Percentiles rank a stretch among this genome's conserved stretches.
Conservation (phyloP, 148 eudicot genomes). For the Heliosperma pusillum region DNA sequence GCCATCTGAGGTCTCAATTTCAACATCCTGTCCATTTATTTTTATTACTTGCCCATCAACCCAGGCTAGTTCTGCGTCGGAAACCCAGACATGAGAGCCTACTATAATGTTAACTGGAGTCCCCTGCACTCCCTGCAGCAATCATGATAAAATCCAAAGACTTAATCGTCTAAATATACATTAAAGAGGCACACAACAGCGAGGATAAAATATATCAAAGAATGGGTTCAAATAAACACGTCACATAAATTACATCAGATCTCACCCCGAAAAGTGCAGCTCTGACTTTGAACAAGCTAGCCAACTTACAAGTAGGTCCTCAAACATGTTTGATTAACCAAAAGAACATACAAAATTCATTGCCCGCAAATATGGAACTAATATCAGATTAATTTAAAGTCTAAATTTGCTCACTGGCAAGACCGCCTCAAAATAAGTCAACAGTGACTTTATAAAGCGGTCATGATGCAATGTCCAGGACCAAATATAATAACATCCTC, state of each 20-base stretch:
- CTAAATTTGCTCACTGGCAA: background rate
- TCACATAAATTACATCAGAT: background rate
- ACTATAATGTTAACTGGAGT: conserved; percentile 75
- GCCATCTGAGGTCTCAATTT: conserved; percentile 59
- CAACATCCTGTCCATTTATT: conserved; percentile 56
- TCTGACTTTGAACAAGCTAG: background rate
- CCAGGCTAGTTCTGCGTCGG: conserved; percentile 72
- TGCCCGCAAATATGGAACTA: background rate
- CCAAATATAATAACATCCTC: background rate
- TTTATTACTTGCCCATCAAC: conserved; percentile 63
- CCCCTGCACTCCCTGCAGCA: conserved; percentile 83
- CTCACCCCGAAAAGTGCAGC: background rate
- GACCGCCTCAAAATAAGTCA: background rate
- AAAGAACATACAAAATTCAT: background rate
- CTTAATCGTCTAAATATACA: background rate
- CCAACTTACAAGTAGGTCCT: background rate
- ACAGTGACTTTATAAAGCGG: background rate
- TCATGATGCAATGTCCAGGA: background rate
- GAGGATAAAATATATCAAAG: background rate
- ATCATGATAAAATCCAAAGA: background rate
- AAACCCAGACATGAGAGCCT: conserved; percentile 91
- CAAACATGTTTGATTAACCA: background rate
- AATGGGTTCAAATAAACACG: background rate
- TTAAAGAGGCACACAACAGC: background rate
- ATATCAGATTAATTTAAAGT: background rate